Evolutionary conservation across 2,329 filamentous ascomycete species (phyloP).

Genomic region (Fusarium nematophilum): DNA sequence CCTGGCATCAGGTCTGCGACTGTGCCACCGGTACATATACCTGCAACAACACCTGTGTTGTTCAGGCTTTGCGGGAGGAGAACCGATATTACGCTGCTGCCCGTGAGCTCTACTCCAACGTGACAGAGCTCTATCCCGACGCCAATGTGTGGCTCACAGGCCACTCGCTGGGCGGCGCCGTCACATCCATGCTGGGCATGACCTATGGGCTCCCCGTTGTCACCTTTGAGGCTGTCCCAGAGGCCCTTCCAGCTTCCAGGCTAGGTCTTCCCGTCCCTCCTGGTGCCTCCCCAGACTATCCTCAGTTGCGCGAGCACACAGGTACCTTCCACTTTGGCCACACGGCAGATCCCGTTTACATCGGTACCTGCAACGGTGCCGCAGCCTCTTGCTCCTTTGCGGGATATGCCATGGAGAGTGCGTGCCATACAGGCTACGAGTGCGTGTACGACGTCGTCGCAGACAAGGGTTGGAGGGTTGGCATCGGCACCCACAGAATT

Average conservation of each 20-base stretch:
- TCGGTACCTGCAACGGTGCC: constrained; percentile 91
- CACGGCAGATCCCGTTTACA: constrained; percentile 93
- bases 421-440: constrained; percentile 89
- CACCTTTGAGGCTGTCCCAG: constrained; percentile 92
- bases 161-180: constrained; percentile 91
- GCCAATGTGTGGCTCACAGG: constrained; percentile 90
- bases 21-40: constrained; percentile 88
- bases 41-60: constrained; percentile 92
- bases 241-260: constrained; percentile 85
- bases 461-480: constrained; percentile 92
- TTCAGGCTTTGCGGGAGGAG: constrained; percentile 79
- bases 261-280: constrained; percentile 89
- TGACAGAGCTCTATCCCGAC: constrained; percentile 86
- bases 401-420: constrained; percentile 92
- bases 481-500: constrained; percentile 92
- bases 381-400: constrained; percentile 90
- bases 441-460: constrained; percentile 93
- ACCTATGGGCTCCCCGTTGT: constrained; percentile 93
- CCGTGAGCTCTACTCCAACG: constrained; percentile 90
- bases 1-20: constrained; percentile 93
- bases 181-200: constrained; percentile 87
- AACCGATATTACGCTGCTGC: constrained; percentile 93
- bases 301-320: constrained; percentile 78
- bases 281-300: constrained; percentile 75
- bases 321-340: constrained; percentile 93